phyloP scores from a whole-genome alignment of 2,329 filamentous ascomycete genomes.

The Proliferodiscus dingleyae region DNA sequence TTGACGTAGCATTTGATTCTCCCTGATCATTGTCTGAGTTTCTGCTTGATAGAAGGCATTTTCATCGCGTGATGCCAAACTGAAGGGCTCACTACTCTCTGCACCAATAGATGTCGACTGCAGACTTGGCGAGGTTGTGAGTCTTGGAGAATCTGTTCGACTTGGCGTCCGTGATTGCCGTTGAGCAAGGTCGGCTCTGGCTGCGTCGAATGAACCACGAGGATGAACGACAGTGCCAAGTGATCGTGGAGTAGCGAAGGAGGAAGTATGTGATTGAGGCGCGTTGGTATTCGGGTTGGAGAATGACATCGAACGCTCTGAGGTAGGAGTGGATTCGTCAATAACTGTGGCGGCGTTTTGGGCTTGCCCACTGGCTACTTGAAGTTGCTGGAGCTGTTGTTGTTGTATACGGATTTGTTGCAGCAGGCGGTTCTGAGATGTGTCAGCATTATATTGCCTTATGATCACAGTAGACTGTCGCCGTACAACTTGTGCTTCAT shows the following conservation, averaged over 20 bases:
- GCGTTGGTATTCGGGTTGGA: conserved; percentile 34
- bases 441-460: conserved; percentile 3
- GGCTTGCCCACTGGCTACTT: conserved; percentile 37
- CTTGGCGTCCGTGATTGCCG: conserved; percentile 56
- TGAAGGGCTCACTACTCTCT: conserved; percentile 54
- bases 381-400: conserved; percentile 60
- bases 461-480: neutral
- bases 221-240: conserved; percentile 38
- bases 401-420: conserved; percentile 74
- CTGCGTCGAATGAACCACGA: conserved; percentile 55
- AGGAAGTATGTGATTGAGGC: conserved; percentile 34
- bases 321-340: conserved; percentile 39
- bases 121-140: conserved; percentile 38
- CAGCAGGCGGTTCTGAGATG: conserved; percentile 63
- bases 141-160: conserved; percentile 48
- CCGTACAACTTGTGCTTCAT: conserved; percentile 70
- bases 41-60: conserved; percentile 78
- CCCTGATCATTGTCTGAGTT: conserved; percentile 69
- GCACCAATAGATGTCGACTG: conserved; percentile 48
- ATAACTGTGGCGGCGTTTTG: conserved; percentile 35
- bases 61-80: conserved; percentile 65
- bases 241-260: conserved; percentile 48
- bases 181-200: conserved; percentile 47
- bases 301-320: conserved; percentile 41
- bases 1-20: conserved; percentile 78